These are phyloP conservation scores for Colletotrichum neosansevieriae DNA, from an alignment of 2,329 filamentous ascomycete species.

Conservation along the genomic window DNA sequence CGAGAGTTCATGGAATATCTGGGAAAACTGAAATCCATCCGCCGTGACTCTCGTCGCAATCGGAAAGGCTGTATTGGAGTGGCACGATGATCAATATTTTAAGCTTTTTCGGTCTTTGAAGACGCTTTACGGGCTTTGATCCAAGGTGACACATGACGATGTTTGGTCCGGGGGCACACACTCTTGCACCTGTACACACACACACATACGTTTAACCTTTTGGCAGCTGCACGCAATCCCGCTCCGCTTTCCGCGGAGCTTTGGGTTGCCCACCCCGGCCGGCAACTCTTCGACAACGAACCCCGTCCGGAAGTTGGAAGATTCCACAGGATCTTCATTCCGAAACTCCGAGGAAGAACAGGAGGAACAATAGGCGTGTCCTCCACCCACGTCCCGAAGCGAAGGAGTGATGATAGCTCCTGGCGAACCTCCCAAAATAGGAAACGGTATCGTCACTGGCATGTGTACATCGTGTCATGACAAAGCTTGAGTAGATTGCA, in stretches of 20 bases:
- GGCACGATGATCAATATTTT: slow-evolving; percentile 22
- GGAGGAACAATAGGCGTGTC: slow-evolving; percentile 10
- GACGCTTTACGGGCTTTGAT: slow-evolving; percentile 38
- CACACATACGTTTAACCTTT: slow-evolving; percentile 28
- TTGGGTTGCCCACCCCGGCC: slow-evolving; percentile 5
- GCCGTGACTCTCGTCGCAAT: slow-evolving; percentile 18
- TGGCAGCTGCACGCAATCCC: slow-evolving; percentile 40
- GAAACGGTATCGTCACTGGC: slow-evolving; percentile 6
- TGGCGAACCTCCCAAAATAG: slow-evolving; percentile 7
- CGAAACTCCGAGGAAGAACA: slow-evolving; percentile 23
- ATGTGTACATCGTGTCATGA: slow-evolving; percentile 5
- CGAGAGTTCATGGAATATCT: slow-evolving; percentile 14
- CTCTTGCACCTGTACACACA: background rate
- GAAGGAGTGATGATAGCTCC: slow-evolving; percentile 18
- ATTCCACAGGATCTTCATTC: slow-evolving; percentile 19
- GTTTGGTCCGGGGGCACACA: slow-evolving; percentile 23
- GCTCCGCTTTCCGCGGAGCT: slow-evolving; percentile 26
- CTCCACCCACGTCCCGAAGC: slow-evolving; percentile 4
- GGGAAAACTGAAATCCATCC: slow-evolving; percentile 22
- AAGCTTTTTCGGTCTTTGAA: slow-evolving; percentile 38
- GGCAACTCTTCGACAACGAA: slow-evolving; percentile 30
- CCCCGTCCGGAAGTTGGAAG: slow-evolving; percentile 26
- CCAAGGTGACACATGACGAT: slow-evolving; percentile 38
- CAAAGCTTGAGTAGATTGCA: background rate
- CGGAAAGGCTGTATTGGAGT: slow-evolving; percentile 11